Evolutionary conservation across 2,329 filamentous ascomycete genomes (phyloP).

Genomic region (Apiospora malaysiana): DNA sequence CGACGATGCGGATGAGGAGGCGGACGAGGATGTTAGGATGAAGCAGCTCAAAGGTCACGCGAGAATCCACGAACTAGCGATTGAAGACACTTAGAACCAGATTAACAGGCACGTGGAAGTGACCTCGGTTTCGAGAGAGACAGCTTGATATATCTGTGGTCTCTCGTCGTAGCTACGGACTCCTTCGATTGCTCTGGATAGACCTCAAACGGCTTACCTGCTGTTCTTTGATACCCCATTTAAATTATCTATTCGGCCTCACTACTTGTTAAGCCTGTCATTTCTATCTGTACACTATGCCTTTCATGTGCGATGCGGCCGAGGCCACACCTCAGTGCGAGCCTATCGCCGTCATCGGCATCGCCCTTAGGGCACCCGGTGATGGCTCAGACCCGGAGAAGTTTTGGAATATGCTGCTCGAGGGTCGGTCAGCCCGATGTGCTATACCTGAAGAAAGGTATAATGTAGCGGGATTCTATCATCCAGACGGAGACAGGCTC

Average conservation of each 20-base stretch:
- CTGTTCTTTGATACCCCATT: background rate
- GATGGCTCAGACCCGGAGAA: slow-evolving; percentile 29
- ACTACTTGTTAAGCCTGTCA: background rate
- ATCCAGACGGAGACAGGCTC: background rate
- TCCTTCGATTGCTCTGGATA: background rate
- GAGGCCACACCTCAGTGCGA: background rate
- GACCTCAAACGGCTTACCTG: background rate
- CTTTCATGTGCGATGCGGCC: background rate
- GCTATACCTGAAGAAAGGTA: slow-evolving; percentile 32
- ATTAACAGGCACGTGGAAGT: background rate
- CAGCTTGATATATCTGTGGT: background rate
- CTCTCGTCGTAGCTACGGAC: background rate
- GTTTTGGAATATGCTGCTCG: slow-evolving; percentile 37
- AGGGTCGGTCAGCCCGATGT: slow-evolving; percentile 31
- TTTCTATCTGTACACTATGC: background rate
- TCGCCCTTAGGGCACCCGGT: slow-evolving; percentile 36
- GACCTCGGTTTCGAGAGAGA: background rate
- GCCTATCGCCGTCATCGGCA: slow-evolving; percentile 34
- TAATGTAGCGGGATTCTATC: slow-evolving; percentile 31
- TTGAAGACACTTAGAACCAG: background rate
- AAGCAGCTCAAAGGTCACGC: background rate
- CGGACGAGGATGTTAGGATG: background rate
- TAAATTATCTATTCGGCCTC: background rate
- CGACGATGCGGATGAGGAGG: background rate
- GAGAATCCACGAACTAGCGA: background rate